These are phyloP conservation scores for Magnolia sinica DNA, from an alignment of 164 flowering plant genomes.

Conservation along the genomic window DNA sequence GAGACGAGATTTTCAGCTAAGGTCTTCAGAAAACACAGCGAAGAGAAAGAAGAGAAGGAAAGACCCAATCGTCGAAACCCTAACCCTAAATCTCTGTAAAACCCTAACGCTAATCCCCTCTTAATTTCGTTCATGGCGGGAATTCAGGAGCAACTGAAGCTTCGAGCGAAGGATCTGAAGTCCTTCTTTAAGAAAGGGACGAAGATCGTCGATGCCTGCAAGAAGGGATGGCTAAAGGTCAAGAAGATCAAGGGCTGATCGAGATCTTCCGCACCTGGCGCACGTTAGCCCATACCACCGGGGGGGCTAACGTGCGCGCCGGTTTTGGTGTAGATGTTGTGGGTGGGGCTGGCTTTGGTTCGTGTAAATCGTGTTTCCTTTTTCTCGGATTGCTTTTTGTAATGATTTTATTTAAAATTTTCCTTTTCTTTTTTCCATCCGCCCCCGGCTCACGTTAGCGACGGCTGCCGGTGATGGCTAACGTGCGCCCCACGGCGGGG, in stretches of 20 bases:
- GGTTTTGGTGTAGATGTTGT: neutral
- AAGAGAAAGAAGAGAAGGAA: no score
- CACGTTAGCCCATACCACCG: neutral
- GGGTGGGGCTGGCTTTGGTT: neutral
- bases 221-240: neutral
- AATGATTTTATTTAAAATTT: neutral
- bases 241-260: neutral
- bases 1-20: no score
- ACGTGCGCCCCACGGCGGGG: neutral
- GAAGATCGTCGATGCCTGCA: neutral
- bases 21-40: no score
- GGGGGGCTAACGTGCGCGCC: neutral
- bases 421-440: neutral
- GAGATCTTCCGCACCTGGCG: neutral
- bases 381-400: neutral
- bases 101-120: neutral
- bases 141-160: neutral
- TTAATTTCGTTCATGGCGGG: neutral
- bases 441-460: neutral
- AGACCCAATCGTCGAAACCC: no score
- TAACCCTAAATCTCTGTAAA: no score
- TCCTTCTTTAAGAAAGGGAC: neutral
- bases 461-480: neutral
- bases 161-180: neutral
- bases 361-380: neutral